Evolutionary conservation across 2,329 filamentous ascomycete genomes (phyloP).

Genomic region (Hypoxylon sp.): DNA sequence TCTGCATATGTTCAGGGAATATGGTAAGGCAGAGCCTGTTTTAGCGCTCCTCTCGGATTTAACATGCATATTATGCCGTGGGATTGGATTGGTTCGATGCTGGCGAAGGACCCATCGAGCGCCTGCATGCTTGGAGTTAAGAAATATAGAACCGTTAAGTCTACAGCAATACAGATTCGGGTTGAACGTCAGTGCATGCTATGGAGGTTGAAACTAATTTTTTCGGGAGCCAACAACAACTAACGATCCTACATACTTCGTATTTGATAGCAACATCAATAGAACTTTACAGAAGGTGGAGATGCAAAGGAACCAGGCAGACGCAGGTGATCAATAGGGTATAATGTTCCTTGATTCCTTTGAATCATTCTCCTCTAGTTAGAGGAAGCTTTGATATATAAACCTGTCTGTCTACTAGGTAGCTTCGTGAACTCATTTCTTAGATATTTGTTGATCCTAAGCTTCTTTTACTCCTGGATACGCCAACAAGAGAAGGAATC

Average conservation of each 20-base stretch:
- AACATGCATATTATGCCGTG: slow-evolving; percentile 2
- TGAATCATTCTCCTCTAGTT: background rate
- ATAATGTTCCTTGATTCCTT: background rate
- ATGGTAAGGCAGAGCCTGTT: background rate
- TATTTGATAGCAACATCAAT: background rate
- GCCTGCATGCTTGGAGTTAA: slow-evolving; percentile 19
- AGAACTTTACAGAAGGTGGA: background rate
- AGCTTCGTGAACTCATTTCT: background rate
- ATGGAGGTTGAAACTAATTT: background rate
- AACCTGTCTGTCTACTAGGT: background rate
- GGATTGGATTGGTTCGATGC: slow-evolving; percentile 16
- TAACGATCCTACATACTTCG: background rate
- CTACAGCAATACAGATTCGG: background rate
- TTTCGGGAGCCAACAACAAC: background rate
- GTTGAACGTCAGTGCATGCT: background rate
- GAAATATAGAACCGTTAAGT: slow-evolving; percentile 3
- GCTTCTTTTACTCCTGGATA: background rate
- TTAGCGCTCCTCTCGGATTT: slow-evolving; percentile 12
- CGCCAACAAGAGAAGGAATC: background rate
- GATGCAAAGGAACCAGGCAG: background rate
- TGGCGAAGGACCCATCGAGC: background rate
- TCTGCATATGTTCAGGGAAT: slow-evolving; percentile 5
- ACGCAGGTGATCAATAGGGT: slow-evolving; percentile 2
- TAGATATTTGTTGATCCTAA: background rate
- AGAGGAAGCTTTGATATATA: background rate